These are phyloP conservation scores for Debaryomyces coudertii DNA, from an alignment of 1,139 yeast genomes.

Conservation along the genomic window DNA sequence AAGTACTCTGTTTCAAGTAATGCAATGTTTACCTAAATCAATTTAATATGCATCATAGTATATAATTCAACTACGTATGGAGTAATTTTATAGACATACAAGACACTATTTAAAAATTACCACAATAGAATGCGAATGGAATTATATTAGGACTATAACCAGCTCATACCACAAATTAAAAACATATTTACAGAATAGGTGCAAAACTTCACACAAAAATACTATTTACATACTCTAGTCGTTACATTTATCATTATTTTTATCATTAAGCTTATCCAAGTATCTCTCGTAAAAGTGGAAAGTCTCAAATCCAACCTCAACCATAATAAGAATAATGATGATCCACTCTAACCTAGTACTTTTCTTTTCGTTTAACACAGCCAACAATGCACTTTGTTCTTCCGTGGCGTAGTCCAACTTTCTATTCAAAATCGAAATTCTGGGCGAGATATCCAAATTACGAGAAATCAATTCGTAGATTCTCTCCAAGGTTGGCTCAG, in stretches of 20 bases:
- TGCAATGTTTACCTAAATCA: not conserved
- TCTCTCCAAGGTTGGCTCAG: conserved; percentile 80
- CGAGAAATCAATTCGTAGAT: conserved; percentile 72
- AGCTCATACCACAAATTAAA: not conserved
- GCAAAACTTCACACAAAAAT: not conserved
- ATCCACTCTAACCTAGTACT: conserved; percentile 85
- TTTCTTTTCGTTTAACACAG: conserved; percentile 75
- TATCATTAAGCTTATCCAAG: conserved; percentile 2
- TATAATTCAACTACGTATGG: not conserved
- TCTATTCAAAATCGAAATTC: conserved; percentile 78
- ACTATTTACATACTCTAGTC: conserved; percentile 2
- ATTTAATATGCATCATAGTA: not conserved
- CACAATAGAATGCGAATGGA: not conserved
- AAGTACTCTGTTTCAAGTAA: not conserved
- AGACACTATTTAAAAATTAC: not conserved
- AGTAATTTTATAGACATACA: not conserved
- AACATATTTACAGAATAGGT: not conserved
- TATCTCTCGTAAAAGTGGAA: conserved; percentile 49
- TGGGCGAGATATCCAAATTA: conserved; percentile 71
- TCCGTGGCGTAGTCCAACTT: conserved; percentile 90
- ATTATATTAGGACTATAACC: not conserved
- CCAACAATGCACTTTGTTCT: conserved; percentile 76
- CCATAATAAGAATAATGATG: conserved; percentile 76
- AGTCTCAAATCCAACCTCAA: conserved; percentile 81
- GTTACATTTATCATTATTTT: not conserved